These are phyloP conservation scores for Ustilago nuda DNA, from an alignment of 1,284 basidiomycete genomes.

Conservation along the genomic window DNA sequence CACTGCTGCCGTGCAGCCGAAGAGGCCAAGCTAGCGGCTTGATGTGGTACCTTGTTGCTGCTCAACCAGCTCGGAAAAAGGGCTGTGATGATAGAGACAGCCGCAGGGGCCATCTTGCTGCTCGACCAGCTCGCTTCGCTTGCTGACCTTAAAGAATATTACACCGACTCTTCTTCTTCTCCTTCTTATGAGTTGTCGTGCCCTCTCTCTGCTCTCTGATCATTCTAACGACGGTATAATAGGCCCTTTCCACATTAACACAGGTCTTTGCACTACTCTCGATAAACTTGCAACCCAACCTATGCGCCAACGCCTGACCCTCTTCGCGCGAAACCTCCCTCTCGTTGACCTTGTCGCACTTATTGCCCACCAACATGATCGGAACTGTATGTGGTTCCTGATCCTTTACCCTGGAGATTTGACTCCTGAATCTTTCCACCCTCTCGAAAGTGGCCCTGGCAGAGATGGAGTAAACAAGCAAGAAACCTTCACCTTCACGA, in stretches of 20 bases:
- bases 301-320: slow-evolving; percentile 66
- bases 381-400: slow-evolving; percentile 72
- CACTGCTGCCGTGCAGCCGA: no score
- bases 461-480: slow-evolving; percentile 70
- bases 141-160: slow-evolving; percentile 57
- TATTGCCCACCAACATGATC: slow-evolving; percentile 88
- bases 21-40: no score
- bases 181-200: slow-evolving; percentile 48
- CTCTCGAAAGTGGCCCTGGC: slow-evolving; percentile 70
- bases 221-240: slow-evolving; percentile 67
- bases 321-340: slow-evolving; percentile 76
- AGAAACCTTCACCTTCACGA: slow-evolving; percentile 70
- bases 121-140: background rate
- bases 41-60: no score
- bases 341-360: slow-evolving; percentile 83
- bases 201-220: slow-evolving; percentile 65
- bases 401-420: slow-evolving; percentile 68
- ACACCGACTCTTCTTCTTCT: slow-evolving; percentile 67
- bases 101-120: no score
- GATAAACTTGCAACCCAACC: slow-evolving; percentile 69
- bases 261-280: slow-evolving; percentile 70
- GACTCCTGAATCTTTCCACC: slow-evolving; percentile 68
- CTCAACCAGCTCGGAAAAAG: no score
- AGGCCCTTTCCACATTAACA: slow-evolving; percentile 69
- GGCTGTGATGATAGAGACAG: no score